Evolutionary conservation across 2,329 filamentous ascomycete genomes (phyloP).

Genomic region (Penicillium sp.): DNA sequence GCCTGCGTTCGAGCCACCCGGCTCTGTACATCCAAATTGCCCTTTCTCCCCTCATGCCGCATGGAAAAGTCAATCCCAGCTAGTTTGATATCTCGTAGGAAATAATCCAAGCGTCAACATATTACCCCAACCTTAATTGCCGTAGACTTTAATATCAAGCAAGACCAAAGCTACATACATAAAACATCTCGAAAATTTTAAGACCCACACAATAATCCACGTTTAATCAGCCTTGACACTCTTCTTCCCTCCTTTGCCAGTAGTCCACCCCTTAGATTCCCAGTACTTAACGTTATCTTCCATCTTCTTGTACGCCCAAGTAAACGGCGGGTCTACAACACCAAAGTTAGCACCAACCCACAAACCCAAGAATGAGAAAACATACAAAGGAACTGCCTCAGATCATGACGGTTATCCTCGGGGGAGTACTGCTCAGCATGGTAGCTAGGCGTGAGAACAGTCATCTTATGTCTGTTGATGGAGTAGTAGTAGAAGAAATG

Average conservation of each 20-base stretch:
- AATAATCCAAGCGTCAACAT: neutral
- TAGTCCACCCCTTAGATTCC: constrained; percentile 39
- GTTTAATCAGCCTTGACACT: constrained; percentile 34
- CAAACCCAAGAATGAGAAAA: neutral
- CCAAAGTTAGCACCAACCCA: neutral
- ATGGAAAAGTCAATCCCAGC: neutral
- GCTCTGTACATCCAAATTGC: neutral
- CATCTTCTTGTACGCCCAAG: constrained; percentile 50
- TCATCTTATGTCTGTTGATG: constrained; percentile 65
- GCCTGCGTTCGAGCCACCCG: neutral
- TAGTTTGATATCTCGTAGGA: neutral
- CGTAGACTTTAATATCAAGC: neutral
- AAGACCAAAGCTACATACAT: neutral
- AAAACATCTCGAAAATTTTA: neutral
- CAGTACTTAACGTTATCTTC: constrained; percentile 46
- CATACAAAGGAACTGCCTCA: constrained; percentile 52
- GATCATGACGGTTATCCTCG: constrained; percentile 60
- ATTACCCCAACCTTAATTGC: neutral
- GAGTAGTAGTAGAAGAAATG: constrained; percentile 51
- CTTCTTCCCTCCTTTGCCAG: constrained; percentile 35
- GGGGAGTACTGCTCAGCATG: constrained; percentile 53
- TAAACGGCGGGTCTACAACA: constrained; percentile 37
- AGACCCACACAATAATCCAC: neutral
- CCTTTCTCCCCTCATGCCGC: neutral
- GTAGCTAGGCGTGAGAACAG: constrained; percentile 57